Evolutionary conservation across 164 flowering plant species (phyloP).

Genomic region (Dillenia suffruticosa): DNA sequence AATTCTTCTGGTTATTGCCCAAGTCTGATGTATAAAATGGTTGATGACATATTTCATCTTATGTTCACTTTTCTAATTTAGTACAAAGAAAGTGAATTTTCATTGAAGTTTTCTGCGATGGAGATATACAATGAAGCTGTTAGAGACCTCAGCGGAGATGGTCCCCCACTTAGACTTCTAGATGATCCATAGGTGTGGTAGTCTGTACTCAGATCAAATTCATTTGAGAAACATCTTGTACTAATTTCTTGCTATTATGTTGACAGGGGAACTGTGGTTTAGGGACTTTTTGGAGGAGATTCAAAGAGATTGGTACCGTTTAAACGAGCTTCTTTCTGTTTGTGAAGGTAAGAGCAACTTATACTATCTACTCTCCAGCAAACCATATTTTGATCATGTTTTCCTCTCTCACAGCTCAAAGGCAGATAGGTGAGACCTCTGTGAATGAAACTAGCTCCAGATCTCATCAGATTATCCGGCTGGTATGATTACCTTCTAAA

Average conservation of each 20-base stretch:
- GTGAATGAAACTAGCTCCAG: constrained; percentile 93
- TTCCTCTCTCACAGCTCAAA: constrained; percentile 64
- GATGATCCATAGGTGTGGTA: constrained; percentile 92
- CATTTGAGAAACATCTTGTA: neutral
- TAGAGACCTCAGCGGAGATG: constrained; percentile 69
- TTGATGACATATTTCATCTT: neutral
- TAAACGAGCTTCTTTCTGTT: constrained; percentile 62
- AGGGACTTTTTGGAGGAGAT: constrained; percentile 75
- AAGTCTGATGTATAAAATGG: too few relatives aligned
- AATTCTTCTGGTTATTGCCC: too few relatives aligned
- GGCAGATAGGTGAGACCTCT: constrained; percentile 83
- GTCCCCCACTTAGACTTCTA: constrained; percentile 71
- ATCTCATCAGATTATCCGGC: constrained; percentile 92
- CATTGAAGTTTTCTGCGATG: constrained; percentile 85
- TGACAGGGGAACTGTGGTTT: constrained; percentile 83
- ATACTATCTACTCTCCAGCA: neutral
- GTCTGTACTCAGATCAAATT: constrained; percentile 1
- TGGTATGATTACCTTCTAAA: constrained; percentile 39
- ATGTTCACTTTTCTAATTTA: constrained; percentile 13
- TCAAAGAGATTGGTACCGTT: constrained; percentile 55
- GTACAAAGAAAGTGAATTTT: constrained; percentile 73
- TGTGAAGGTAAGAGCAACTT: constrained; percentile 64
- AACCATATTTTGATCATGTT: neutral
- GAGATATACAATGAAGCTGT: constrained; percentile 96
- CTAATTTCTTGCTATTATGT: constrained; percentile 7